These are phyloP conservation scores for Aspergillus hiratsukae DNA, from an alignment of 2,329 filamentous ascomycete genomes.

Conservation along the genomic window DNA sequence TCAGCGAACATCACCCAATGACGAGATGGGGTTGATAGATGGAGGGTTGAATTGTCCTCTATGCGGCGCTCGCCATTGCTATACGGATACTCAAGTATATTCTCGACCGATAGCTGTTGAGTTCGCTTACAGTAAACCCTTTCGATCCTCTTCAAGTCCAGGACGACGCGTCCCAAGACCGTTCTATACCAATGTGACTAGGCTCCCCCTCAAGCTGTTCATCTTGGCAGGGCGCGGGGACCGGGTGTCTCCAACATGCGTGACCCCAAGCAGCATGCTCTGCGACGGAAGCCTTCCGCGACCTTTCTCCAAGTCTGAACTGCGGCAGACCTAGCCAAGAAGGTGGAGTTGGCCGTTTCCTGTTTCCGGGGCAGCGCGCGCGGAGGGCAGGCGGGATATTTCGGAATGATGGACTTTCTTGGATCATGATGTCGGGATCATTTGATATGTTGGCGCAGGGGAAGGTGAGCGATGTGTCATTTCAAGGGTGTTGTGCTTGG, in stretches of 20 bases:
- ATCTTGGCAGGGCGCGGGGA: constrained; percentile 2
- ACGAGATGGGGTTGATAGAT: too few species aligned
- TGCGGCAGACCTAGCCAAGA: constrained; percentile 26
- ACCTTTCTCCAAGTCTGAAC: constrained; percentile 22
- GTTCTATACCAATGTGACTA: constrained; percentile 2
- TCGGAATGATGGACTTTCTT: constrained; percentile 50
- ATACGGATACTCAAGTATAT: background rate
- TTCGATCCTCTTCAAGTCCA: background rate
- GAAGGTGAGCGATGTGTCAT: constrained; percentile 30
- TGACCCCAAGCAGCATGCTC: constrained; percentile 37
- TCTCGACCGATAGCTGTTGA: background rate
- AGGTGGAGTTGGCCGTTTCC: constrained; percentile 36
- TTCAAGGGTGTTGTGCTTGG: background rate
- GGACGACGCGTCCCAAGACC: constrained; percentile 1
- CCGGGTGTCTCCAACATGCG: constrained; percentile 37
- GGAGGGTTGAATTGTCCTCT: too few species aligned
- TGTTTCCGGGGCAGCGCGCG: constrained; percentile 41
- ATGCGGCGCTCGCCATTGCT: too few species aligned
- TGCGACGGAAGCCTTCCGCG: constrained; percentile 41
- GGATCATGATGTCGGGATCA: constrained; percentile 48
- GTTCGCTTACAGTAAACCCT: background rate
- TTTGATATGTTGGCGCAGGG: constrained; percentile 45
- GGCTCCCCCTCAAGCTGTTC: constrained; percentile 5
- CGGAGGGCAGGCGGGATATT: constrained; percentile 35
- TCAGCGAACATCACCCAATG: too few species aligned